Percentiles rank a stretch among this genome's conserved stretches.
These are phyloP conservation scores for Yarrowia sp. DNA, from an alignment of 805 yeast species.

Conservation along the genomic window DNA sequence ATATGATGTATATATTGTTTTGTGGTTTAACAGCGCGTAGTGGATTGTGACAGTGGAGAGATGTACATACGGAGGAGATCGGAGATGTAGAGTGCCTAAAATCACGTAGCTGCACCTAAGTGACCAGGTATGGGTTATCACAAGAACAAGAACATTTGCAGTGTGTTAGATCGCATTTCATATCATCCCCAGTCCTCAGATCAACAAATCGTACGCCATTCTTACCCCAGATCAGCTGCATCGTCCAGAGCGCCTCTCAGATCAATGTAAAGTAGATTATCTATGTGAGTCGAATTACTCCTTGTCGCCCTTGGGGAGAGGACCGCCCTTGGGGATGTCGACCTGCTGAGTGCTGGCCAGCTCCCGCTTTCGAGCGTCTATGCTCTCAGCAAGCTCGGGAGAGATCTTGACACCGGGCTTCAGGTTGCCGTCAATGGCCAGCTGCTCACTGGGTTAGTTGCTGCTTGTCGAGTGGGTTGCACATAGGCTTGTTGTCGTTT, in stretches of 20 bases:
- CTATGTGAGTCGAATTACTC: background rate
- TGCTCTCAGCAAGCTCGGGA: conserved; percentile 13
- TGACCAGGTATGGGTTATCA: too few species aligned
- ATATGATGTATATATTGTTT: conserved; percentile 33
- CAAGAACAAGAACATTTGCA: too few species aligned
- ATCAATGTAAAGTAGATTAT: too few species aligned
- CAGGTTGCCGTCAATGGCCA: conserved; percentile 24
- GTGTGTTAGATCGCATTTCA: too few species aligned
- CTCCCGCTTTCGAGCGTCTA: conserved; percentile 11
- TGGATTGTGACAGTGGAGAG: background rate
- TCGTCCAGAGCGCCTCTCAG: too few species aligned
- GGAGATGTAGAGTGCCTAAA: too few species aligned
- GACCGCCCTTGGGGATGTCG: conserved; percentile 15
- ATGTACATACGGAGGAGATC: background rate
- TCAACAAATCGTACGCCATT: too few species aligned
- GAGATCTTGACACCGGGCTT: conserved; percentile 24
- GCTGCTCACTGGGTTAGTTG: conserved; percentile 20
- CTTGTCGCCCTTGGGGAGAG: background rate
- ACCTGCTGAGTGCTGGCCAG: background rate
- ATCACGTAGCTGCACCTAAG: too few species aligned
- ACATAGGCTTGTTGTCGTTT: background rate
- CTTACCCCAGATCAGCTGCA: background rate
- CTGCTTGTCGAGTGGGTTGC: background rate
- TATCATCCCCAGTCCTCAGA: too few species aligned
- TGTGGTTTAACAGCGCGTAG: too few species aligned